Conservation (phyloP, 768 basidiomycete species). For the Suillus decipiens region DNA sequence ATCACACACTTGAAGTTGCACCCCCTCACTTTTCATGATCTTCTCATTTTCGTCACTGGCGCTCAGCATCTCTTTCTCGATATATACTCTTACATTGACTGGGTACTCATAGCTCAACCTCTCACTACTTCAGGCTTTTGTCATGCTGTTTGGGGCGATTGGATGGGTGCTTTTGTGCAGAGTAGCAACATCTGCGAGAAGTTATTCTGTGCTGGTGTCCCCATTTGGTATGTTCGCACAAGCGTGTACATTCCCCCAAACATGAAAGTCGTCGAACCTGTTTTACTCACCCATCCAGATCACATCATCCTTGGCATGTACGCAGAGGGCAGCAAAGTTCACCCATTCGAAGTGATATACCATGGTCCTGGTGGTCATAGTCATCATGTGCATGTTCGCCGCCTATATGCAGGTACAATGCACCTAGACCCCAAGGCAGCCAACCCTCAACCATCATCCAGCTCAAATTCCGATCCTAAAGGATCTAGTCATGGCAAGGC, state of each 20-base stretch:
- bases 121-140: background rate
- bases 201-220: constrained; percentile 4
- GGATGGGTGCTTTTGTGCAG: constrained; percentile 11
- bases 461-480: background rate
- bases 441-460: constrained; percentile 1
- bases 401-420: background rate
- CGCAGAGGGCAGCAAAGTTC: background rate
- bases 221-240: background rate
- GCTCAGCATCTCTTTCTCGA: constrained; percentile 7
- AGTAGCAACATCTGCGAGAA: background rate
- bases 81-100: constrained; percentile 10
- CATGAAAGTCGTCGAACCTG: background rate
- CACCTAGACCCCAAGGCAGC: background rate
- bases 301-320: constrained; percentile 6
- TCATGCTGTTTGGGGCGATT: background rate
- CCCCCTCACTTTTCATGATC: constrained; percentile 1
- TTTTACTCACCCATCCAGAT: background rate
- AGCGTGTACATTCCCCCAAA: background rate
- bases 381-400: background rate
- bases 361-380: background rate
- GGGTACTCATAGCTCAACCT: background rate
- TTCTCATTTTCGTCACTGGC: constrained; percentile 11
- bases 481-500: background rate
- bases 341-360: constrained; percentile 4
- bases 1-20: constrained; percentile 1